Conservation (phyloP, 306 rosid species). For the Ochetophila trinervis region DNA sequence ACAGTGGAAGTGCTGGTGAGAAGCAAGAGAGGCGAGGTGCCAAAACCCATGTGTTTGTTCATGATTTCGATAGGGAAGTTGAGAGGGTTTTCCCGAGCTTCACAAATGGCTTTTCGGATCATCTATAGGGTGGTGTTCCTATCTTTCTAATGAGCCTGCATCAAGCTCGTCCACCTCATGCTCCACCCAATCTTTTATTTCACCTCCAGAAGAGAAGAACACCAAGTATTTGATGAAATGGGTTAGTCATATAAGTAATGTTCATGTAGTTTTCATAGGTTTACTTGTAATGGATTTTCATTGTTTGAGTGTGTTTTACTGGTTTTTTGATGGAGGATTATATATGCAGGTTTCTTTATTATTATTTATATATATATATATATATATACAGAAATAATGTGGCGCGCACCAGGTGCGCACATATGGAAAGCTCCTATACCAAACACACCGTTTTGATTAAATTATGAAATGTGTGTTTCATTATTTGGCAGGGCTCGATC, state of each 20-base stretch:
- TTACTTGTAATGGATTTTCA: slow-evolving; percentile 11
- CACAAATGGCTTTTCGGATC: slow-evolving; percentile 32
- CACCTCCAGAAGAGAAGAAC: slow-evolving; percentile 24
- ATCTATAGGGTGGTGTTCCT: slow-evolving; percentile 48
- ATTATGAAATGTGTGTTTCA: no score
- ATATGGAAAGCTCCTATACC: no score
- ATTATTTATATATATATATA: not conserved
- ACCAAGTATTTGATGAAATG: not conserved
- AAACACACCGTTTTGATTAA: no score
- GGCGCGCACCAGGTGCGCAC: no score
- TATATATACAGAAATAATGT: no score
- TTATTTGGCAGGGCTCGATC: no score
- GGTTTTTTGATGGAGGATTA: no score
- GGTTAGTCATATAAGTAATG: slow-evolving; percentile 13
- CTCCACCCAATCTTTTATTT: slow-evolving; percentile 44
- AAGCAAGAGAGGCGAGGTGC: slow-evolving; percentile 36
- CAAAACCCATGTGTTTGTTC: slow-evolving; percentile 80
- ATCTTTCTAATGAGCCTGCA: slow-evolving; percentile 41
- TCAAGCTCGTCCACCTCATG: slow-evolving; percentile 45
- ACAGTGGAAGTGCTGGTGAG: slow-evolving; percentile 74
- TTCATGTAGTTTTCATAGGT: not conserved
- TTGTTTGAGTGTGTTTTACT: not conserved
- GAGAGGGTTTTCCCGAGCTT: slow-evolving; percentile 40
- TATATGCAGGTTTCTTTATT: no score
- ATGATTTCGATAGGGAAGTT: slow-evolving; percentile 68